These are phyloP conservation scores for Xanthoconium stramineum DNA, from an alignment of 768 basidiomycete species.

Conservation along the genomic window DNA sequence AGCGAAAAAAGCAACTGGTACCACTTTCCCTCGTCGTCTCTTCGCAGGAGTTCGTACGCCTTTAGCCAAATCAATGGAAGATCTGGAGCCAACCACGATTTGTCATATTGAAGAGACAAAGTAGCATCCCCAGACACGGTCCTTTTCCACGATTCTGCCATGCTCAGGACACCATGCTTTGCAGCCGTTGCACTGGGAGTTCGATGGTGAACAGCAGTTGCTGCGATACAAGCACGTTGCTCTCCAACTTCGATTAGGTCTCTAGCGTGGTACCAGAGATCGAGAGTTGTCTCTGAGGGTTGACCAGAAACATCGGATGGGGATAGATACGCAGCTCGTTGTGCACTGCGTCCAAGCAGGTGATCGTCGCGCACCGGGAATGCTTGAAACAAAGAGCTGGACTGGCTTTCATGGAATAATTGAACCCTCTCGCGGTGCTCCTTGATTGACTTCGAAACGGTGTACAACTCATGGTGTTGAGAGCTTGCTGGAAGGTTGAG, in stretches of 20 bases:
- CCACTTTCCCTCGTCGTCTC: constrained; percentile 2
- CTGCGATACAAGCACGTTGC: constrained; percentile 11
- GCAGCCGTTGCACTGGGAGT: neutral
- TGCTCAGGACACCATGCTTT: neutral
- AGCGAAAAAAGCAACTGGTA: constrained; percentile 30
- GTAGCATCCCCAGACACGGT: neutral
- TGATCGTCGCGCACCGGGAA: constrained; percentile 10
- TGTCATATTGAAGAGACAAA: constrained; percentile 21
- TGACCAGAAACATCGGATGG: neutral
- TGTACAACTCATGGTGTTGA: constrained; percentile 32
- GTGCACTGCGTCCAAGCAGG: constrained; percentile 2
- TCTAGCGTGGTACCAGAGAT: constrained; percentile 13
- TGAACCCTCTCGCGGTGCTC: constrained; percentile 20
- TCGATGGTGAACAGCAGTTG: constrained; percentile 1
- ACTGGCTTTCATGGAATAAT: constrained; percentile 4
- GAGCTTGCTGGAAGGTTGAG: constrained; percentile 15
- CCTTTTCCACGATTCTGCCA: constrained; percentile 10
- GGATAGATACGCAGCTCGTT: neutral
- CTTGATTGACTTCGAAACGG: constrained; percentile 27
- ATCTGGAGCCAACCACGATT: constrained; percentile 24
- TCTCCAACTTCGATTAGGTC: constrained; percentile 4
- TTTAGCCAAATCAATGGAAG: constrained; percentile 25
- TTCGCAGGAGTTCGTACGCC: constrained; percentile 26
- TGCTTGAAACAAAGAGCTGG: neutral
- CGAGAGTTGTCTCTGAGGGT: neutral